Conservation (phyloP, 306 rosid genomes). For the Rosa chinensis region DNA sequence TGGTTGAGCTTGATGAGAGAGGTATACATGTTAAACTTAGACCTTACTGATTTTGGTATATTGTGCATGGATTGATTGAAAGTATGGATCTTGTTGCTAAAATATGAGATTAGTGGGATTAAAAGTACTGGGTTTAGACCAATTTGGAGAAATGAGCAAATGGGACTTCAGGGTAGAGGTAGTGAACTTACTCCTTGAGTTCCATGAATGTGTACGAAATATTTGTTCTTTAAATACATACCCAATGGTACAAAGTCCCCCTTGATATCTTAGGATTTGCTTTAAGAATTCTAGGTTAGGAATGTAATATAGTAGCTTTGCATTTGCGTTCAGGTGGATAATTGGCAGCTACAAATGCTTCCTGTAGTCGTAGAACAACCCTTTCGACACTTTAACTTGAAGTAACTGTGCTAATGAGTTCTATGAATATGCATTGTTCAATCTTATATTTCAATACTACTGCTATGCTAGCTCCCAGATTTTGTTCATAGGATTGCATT, state of each 20-base stretch:
- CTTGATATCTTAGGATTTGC: not conserved
- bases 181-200: not conserved
- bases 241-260: not conserved
- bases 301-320: not conserved
- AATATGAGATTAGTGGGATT: not conserved
- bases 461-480: not conserved
- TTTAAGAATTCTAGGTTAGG: not conserved
- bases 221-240: not conserved
- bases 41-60: not conserved
- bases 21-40: slow-evolving; percentile 41
- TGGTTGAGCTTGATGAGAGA: slow-evolving; percentile 91
- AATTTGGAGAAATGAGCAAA: not conserved
- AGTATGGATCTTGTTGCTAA: not conserved
- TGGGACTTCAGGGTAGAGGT: not conserved
- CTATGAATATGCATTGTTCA: not conserved
- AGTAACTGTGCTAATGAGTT: not conserved
- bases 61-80: not conserved
- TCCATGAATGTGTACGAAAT: not conserved
- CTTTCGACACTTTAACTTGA: not conserved
- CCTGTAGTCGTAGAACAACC: not conserved
- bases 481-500: not conserved
- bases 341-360: not conserved
- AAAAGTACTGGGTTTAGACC: not conserved
- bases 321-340: not conserved
- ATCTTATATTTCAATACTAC: not conserved